Base-by-base conservation (phyloP, 805 yeast species). In the Metschnikowia orientalis region DNA sequence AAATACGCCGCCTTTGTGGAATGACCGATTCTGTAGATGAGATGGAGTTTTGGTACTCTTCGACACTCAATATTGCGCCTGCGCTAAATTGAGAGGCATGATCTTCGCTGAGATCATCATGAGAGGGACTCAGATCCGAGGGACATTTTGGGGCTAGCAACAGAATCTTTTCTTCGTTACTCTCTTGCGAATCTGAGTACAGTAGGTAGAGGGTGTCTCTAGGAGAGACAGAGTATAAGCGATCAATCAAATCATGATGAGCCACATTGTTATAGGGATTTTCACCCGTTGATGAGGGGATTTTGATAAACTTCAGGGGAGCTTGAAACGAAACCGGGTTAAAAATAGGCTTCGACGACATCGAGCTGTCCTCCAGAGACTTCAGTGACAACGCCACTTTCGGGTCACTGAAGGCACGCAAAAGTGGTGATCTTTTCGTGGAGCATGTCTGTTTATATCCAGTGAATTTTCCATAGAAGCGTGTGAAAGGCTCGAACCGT, bases 171-270 rank as follows among this genome's bases (percentile, higher is more conserved):
- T 23, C 33, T 5, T 23, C n/a, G 7, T 14, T 19, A 6, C 13
- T 10, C 13, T 5, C 4, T 4, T 23, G 14, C 16, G 8, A 17
- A 15, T 23, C 28, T 8, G 17, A 29, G 16, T 38, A 31, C 10
- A 23, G 19, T n/a, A 60, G 45, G 42, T 64, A 61, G 32, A 50
- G 54, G 0, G 71, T 63, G 37, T 65, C 62, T 29, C 51, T 61
- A 1, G 71, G 71, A 3, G 68, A 61, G 5, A 65, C 62, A 1
- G 69, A 58, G 38, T 61, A 64, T 18, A 62, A 42, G 32, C 54
- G 56, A 29, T 64, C 69, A 34, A 43, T 34, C 39, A 23, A 12
- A 8, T 35, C 30, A 18, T 16, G 37, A 28, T 36, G 40, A 26
- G 37, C 31, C 27, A 22, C 23, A 22, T 8, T 29, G 15, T 12